These are phyloP conservation scores for Scleroderma bovista DNA, from an alignment of 768 basidiomycete species.

Conservation along the genomic window DNA sequence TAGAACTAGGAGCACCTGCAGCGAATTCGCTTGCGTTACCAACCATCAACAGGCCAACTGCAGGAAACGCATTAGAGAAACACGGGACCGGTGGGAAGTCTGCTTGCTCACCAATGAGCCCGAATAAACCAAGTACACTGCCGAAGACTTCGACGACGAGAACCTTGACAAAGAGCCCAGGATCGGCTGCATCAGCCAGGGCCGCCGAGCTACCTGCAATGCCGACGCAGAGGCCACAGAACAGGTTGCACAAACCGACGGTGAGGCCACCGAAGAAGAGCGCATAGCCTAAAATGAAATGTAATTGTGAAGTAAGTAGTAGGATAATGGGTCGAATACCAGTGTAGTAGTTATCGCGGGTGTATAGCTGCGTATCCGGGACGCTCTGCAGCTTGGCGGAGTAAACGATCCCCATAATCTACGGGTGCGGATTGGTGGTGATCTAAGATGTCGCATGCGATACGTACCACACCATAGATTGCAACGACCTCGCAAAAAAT, in stretches of 20 bases:
- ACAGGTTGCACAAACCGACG: conserved; percentile 88
- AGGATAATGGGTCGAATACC: conserved; percentile 36
- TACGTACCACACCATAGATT: conserved; percentile 89
- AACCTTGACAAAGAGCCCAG: conserved; percentile 91
- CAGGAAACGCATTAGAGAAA: not conserved
- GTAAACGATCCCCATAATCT: conserved; percentile 97
- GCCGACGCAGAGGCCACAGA: conserved; percentile 93
- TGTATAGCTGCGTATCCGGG: conserved; percentile 67
- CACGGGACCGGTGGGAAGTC: no score
- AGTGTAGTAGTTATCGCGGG: conserved; percentile 87
- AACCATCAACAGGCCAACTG: conserved; percentile 81
- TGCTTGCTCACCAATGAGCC: conserved; percentile 71
- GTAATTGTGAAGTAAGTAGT: not conserved
- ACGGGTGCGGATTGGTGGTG: not conserved
- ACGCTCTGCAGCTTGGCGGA: conserved; percentile 69
- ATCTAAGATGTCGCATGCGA: not conserved
- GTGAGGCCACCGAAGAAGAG: conserved; percentile 97
- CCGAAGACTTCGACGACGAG: conserved; percentile 94
- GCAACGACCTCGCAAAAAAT: conserved; percentile 99
- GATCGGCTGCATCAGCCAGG: conserved; percentile 91
- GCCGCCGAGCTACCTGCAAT: conserved; percentile 95
- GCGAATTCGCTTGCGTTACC: conserved; percentile 57
- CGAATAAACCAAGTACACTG: conserved; percentile 88
- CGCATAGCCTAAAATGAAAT: conserved; percentile 60
- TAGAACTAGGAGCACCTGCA: conserved; percentile 29